Percentiles rank a stretch among this genome's conserved stretches.
Evolutionary conservation across 140 eudicot species (phyloP).

Genomic region (Flaveria floridana): DNA sequence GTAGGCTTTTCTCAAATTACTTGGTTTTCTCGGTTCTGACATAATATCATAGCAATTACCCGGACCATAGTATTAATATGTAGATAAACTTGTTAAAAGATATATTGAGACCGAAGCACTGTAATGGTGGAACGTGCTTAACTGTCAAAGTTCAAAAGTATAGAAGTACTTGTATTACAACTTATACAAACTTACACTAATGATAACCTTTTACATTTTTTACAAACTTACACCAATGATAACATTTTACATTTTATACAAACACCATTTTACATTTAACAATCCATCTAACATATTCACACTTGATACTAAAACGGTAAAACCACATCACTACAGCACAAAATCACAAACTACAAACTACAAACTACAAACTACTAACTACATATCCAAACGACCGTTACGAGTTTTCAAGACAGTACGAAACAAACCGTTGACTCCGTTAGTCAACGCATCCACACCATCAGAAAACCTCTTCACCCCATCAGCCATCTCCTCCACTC

Average conservation of each 20-base stretch:
- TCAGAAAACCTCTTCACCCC: slow-evolving; percentile 31
- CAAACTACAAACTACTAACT: not conserved
- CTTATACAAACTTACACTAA: not conserved
- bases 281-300: slow-evolving; percentile 21
- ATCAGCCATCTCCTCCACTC: slow-evolving; percentile 24
- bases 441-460: slow-evolving; percentile 37
- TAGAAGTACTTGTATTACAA: not conserved
- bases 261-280: not conserved
- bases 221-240: too few species aligned
- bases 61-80: too few species aligned
- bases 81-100: too few species aligned
- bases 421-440: slow-evolving; percentile 43
- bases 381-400: slow-evolving; percentile 31
- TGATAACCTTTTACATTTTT: not conserved
- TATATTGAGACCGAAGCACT: too few species aligned
- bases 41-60: too few species aligned
- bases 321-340: too few species aligned
- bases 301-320: not conserved
- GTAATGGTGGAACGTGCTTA: too few species aligned
- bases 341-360: not conserved
- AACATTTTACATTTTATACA: not conserved
- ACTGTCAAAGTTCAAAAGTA: too few species aligned
- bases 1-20: too few species aligned
- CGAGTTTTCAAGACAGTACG: slow-evolving; percentile 36
- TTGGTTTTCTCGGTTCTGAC: too few species aligned